Conservation (phyloP, 1,284 basidiomycete genomes). For the Ceratobasidium theobromae region DNA sequence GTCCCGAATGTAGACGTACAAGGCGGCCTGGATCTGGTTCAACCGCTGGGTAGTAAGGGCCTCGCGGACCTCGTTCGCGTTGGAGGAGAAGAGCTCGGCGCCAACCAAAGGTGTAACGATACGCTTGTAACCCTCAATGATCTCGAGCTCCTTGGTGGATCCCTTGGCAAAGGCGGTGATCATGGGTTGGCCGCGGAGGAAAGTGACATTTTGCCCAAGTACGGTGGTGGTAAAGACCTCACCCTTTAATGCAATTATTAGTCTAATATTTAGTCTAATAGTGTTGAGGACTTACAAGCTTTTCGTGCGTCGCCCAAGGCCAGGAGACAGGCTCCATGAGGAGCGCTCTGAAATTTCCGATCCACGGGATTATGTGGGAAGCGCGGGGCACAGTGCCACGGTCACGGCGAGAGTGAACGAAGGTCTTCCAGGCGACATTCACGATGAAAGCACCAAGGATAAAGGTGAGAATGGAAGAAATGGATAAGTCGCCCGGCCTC, state of each 20-base stretch:
- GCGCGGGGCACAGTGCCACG: background rate
- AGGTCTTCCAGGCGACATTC: background rate
- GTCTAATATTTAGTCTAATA: background rate
- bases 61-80: conserved; percentile 1
- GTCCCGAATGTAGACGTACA: background rate
- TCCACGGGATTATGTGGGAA: background rate
- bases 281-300: background rate
- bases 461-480: background rate
- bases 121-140: conserved; percentile 7
- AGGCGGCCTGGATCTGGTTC: conserved; percentile 6
- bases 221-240: conserved; percentile 2
- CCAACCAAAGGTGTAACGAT: conserved; percentile 5
- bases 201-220: background rate
- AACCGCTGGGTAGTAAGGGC: conserved; percentile 3
- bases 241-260: background rate
- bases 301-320: background rate
- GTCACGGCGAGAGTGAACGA: background rate
- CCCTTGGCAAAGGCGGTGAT: conserved; percentile 14
- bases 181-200: conserved; percentile 6
- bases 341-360: background rate
- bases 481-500: background rate
- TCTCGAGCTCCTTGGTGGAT: conserved; percentile 2
- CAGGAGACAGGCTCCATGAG: background rate
- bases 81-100: conserved; percentile 12
- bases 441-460: background rate